These are phyloP conservation scores for Eragrostis tef DNA, from an alignment of 202 grass and related monocot genomes.

Conservation along the genomic window DNA sequence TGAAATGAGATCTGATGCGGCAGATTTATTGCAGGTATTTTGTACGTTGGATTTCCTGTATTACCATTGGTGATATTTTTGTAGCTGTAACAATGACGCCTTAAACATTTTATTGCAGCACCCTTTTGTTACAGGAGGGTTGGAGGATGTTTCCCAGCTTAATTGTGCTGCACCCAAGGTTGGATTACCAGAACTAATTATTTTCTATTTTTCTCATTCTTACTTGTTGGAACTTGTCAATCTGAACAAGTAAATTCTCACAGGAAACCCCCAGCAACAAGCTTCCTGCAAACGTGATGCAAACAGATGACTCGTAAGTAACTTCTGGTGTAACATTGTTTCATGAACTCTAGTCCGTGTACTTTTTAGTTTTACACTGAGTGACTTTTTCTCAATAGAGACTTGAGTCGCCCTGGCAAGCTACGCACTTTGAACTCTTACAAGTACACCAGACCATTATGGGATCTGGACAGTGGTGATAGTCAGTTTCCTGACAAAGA, in stretches of 20 bases:
- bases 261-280: constrained; percentile 58
- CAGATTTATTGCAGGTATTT: constrained; percentile 53
- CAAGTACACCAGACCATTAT: constrained; percentile 53
- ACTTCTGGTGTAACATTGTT: constrained; percentile 11
- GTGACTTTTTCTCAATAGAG: constrained; percentile 31
- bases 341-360: constrained; percentile 8
- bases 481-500: constrained; percentile 57
- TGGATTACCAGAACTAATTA: constrained; percentile 12
- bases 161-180: constrained; percentile 56
- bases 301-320: constrained; percentile 56
- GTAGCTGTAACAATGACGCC: constrained; percentile 19
- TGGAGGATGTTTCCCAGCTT: constrained; percentile 59
- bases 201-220: neutral
- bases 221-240: neutral
- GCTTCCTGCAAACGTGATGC: constrained; percentile 34
- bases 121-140: constrained; percentile 75
- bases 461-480: constrained; percentile 54
- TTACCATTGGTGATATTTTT: neutral
- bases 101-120: constrained; percentile 60
- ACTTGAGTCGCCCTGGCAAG: constrained; percentile 43
- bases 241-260: constrained; percentile 36
- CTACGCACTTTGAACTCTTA: constrained; percentile 42
- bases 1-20: constrained; percentile 49
- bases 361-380: constrained; percentile 23
- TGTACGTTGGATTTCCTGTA: neutral